A percentile compares a stretch with the other conserved stretches of the same genome.
Evolutionary conservation across 176 grass and related monocot genomes (phyloP).

Genomic region (Calamus simplicifolius): DNA sequence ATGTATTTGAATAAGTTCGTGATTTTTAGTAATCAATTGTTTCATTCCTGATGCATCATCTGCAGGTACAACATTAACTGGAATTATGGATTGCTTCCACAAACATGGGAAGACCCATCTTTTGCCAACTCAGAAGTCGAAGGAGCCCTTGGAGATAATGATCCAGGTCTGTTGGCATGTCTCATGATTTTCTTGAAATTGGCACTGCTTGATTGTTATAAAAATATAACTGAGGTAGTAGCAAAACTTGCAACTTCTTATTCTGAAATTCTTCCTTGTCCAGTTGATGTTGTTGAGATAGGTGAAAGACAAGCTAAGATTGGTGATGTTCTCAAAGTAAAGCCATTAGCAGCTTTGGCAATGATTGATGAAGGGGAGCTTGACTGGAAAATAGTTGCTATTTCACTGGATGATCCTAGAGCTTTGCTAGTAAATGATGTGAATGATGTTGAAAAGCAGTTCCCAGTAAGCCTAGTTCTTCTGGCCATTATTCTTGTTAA

Average conservation of each 20-base stretch:
- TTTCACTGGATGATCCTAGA: conserved; percentile 95
- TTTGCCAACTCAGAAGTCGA: background rate
- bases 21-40: no score
- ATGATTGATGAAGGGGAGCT: conserved; percentile 99
- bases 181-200: conserved; percentile 7
- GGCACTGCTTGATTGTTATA: no score
- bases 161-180: conserved; percentile 3
- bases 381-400: conserved; percentile 97
- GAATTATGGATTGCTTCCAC: conserved; percentile 64
- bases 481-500: conserved; percentile 11
- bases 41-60: background rate
- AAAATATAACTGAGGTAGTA: no score
- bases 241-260: background rate
- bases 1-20: no score
- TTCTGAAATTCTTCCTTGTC: conserved; percentile 17
- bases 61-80: conserved; percentile 86
- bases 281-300: conserved; percentile 99
- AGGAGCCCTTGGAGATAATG: background rate
- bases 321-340: conserved; percentile 90
- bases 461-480: conserved; percentile 51
- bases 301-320: conserved; percentile 78
- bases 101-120: background rate
- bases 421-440: conserved; percentile 93
- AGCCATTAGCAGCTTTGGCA: conserved; percentile 90
- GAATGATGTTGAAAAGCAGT: conserved; percentile 90